Evolutionary conservation across 176 grass and related monocot genomes (phyloP), one percentile per base, ranked within the genome.

Genomic region (Zoysia pacifica): DNA sequence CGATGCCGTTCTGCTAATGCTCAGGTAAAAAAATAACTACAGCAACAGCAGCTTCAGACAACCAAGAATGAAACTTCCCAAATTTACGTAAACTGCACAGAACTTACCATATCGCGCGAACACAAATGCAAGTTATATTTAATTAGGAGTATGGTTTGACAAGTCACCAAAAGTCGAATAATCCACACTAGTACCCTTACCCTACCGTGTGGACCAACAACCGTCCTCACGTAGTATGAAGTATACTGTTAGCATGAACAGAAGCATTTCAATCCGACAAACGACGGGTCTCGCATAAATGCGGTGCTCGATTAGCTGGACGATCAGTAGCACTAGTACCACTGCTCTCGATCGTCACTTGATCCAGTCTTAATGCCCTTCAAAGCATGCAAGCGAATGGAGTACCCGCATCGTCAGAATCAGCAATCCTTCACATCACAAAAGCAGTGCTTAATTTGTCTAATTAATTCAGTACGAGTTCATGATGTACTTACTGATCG

Each of bases 251-350:
- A 55, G 53, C 15, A 18, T 6, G 71, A n/a, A 68, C 4, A 2
- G 36, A 61, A 13, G 2, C 59, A 65, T 38, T 82, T 65, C 20
- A 9, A 37, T 59, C 37, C 42, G 62, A 56, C 49, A 48, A 48
- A 73, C 58, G 76, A 65, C 16, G 51, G 5, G 7, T 52, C 44
- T 20, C 48, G 42, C 48, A 50, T 69, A 19, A 70, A 83, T 60
- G 64, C 81, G 6, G 11, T 61, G 13, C 63, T 6, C 4, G 56
- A 69, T 61, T 59, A 43, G 64, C 41, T 41, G 36, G 72, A 10
- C 8, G 73, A 39, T 64, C 73, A 37, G 36, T 48, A 20, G 28
- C 28, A 28, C 28, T 28, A 28, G 28, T 28, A 28, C 28, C 28
- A 28, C 44, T 35, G 37, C 62, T 20, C 8, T 82, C 60, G 18